phyloP scores from a whole-genome alignment of 768 basidiomycete genomes.

The Trametes coccinea region DNA sequence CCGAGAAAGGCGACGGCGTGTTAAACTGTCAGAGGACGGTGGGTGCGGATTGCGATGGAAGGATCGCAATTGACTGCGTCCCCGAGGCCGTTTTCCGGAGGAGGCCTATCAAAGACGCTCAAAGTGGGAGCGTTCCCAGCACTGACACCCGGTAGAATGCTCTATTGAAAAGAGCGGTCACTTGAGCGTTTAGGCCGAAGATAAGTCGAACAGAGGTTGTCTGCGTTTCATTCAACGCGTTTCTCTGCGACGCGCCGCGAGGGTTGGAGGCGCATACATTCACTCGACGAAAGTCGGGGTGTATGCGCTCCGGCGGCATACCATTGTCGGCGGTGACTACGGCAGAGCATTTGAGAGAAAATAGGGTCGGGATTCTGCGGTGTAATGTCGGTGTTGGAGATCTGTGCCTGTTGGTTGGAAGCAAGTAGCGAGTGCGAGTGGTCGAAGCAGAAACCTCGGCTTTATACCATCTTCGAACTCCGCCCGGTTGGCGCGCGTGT shows the following conservation, averaged over 20 bases:
- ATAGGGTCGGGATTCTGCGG: conserved; percentile 4
- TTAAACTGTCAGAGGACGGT: conserved; percentile 7
- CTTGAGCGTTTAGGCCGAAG: conserved; percentile 11
- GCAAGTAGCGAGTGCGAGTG: conserved; percentile 6
- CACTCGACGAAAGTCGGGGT: neutral
- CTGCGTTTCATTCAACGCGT: neutral
- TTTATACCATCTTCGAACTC: conserved; percentile 28
- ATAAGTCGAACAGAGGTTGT: conserved; percentile 3
- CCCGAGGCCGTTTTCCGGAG: conserved; percentile 3
- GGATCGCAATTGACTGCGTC: conserved; percentile 18
- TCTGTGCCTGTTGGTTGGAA: conserved; percentile 11
- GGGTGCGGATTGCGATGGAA: conserved; percentile 8
- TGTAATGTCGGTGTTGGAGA: conserved; percentile 16
- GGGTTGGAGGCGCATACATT: neutral
- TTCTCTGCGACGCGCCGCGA: neutral
- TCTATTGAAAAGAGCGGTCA: conserved; percentile 13
- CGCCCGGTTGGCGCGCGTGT: conserved; percentile 20
- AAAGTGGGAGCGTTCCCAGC: conserved; percentile 21
- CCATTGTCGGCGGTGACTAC: conserved; percentile 2
- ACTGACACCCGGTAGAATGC: conserved; percentile 18
- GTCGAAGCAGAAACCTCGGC: conserved; percentile 30
- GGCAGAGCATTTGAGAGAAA: conserved; percentile 1
- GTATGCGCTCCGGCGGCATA: neutral
- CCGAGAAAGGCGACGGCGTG: conserved; percentile 20
- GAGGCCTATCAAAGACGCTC: conserved; percentile 18